Percentiles rank a stretch among this genome's conserved stretches.
Conservation (phyloP, 1,284 basidiomycete species). For the Serendipita sp. region DNA sequence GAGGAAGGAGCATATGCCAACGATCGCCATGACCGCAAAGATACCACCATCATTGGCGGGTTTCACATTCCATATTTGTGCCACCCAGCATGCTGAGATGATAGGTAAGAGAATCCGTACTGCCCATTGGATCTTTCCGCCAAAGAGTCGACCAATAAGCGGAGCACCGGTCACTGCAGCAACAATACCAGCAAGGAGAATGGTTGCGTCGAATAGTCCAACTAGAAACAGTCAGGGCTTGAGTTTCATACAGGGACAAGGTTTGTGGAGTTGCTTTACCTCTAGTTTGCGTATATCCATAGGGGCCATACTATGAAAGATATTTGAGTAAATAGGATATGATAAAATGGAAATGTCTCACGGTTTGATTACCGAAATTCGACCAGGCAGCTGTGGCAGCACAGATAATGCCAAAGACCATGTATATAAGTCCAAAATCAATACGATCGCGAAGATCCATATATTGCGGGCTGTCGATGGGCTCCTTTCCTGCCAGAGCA, state of each 20-base stretch:
- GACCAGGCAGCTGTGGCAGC: slow-evolving; percentile 5
- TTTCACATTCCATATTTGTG: slow-evolving; percentile 35
- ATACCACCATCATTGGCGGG: slow-evolving; percentile 43
- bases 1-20: slow-evolving; percentile 48
- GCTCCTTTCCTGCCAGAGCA: slow-evolving; percentile 30
- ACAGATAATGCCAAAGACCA: slow-evolving; percentile 39
- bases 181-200: slow-evolving; percentile 38
- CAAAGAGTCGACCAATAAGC: slow-evolving; percentile 58
- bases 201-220: background rate
- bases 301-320: background rate
- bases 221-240: background rate
- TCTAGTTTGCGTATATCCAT: slow-evolving; percentile 6
- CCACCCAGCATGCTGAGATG: slow-evolving; percentile 40
- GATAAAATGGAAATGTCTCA: background rate
- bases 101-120: slow-evolving; percentile 46
- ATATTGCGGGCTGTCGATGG: background rate
- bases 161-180: slow-evolving; percentile 52
- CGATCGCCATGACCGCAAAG: slow-evolving; percentile 49
- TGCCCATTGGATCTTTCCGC: slow-evolving; percentile 18
- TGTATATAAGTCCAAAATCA: slow-evolving; percentile 6
- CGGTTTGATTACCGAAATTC: slow-evolving; percentile 7
- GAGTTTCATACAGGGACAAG: background rate
- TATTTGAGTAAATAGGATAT: background rate
- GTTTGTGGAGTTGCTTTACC: background rate
- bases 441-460: slow-evolving; percentile 7